phyloP scores from a whole-genome alignment of 352 stramenopile genomes.

The Bremia lactucae region DNA sequence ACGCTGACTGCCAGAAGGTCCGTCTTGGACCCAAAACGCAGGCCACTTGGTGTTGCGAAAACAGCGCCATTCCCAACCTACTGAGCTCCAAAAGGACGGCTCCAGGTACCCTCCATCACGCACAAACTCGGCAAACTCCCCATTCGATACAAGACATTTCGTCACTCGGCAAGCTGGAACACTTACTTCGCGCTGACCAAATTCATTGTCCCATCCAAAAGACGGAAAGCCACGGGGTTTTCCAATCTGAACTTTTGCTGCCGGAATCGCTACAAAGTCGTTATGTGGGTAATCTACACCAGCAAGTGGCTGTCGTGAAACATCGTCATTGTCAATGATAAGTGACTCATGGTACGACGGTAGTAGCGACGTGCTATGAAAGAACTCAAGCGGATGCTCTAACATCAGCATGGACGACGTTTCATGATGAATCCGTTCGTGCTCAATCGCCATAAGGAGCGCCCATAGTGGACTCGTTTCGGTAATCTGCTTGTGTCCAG shows the following conservation, averaged over 20 bases:
- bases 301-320: conserved; percentile 46
- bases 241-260: conserved; percentile 65
- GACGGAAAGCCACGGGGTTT: conserved; percentile 88
- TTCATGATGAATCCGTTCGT: conserved; percentile 96
- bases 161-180: conserved; percentile 85
- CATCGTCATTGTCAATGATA: conserved; percentile 15
- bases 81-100: conserved; percentile 82
- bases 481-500: conserved; percentile 67
- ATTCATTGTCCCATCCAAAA: conserved; percentile 98
- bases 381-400: conserved; percentile 86
- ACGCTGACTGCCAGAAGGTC: conserved; percentile 88
- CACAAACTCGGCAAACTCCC: conserved; percentile 94
- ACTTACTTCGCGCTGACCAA: conserved; percentile 80
- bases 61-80: conserved; percentile 91
- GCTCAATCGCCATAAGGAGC: conserved; percentile 91
- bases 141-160: conserved; percentile 92
- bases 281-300: conserved; percentile 86
- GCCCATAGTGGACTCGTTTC: conserved; percentile 87
- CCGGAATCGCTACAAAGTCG: conserved; percentile 72
- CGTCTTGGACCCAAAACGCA: conserved; percentile 89
- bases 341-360: conserved; percentile 66
- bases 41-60: conserved; percentile 95
- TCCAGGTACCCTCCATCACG: conserved; percentile 87
- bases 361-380: conserved; percentile 76
- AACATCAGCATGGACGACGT: conserved; percentile 94